Base-by-base conservation (phyloP, 108 stramenopile species). In the Cyclotella cryptica region DNA sequence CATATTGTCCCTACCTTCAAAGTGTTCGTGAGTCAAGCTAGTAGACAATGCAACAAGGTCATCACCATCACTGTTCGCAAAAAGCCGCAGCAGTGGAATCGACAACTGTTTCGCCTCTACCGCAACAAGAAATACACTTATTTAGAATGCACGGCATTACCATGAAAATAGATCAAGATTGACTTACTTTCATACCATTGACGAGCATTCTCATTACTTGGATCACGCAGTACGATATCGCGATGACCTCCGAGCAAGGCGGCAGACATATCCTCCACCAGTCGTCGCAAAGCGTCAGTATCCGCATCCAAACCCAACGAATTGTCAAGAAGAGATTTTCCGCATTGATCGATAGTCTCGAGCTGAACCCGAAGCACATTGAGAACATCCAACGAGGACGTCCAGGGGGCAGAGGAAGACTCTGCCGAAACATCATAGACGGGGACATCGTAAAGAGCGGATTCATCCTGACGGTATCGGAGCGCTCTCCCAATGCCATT, bases 401-500 rank as follows among this genome's bases (percentile, higher is more conserved):
- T 80, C 79, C 79, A 80, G 11, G 72, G 72, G 39, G 59, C 26
- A 30, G 24, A 10, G 12, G 68, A 72, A 0, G 21, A 61, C 19
- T 39, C 42, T 8, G 43, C 22, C 15, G 59, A 51, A 12, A 62
- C 14, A 45, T 53, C 67, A 63, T 27, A 63, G 29, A 17, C 49
- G 0, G 79, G 79, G 18, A 80, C 69, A 60, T 80, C 79, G 47
- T 80, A 80, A 2, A 80, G 66, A 57, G 21, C 28, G 1, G 72
- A 67, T 69, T 72, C 69, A 19, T 73, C 66, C 45, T 68, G 66
- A 17, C 79, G 66, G 29, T 73, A 80, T 55, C 43, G 65, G 18
- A 80, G 71, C 5, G 79, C 79, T 44, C 22, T 24, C 24, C 72
- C 72, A 17, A 80, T 80, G 13, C 79, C 79, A 26, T 63, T 41